phyloP scores from a whole-genome alignment of 768 basidiomycete genomes.

The Plicaturopsis crispa region DNA sequence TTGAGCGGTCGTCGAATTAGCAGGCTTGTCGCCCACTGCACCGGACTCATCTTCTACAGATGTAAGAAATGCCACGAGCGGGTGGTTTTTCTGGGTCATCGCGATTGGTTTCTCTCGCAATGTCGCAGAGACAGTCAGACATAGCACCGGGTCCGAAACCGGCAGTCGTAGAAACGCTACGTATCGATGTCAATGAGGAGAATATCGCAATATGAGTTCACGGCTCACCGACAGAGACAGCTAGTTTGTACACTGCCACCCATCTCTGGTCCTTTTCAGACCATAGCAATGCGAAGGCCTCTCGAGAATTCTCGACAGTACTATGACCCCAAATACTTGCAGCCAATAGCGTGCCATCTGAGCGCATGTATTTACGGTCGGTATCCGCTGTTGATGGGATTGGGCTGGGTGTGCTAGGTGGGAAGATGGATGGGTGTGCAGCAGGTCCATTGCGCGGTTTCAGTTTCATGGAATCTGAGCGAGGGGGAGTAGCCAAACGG shows the following conservation, averaged over 20 bases:
- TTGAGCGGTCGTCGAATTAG: conserved; percentile 21
- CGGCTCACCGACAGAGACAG: conserved; percentile 70
- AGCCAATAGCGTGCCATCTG: conserved; percentile 70
- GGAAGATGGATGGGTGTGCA: conserved; percentile 62
- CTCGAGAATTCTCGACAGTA: conserved; percentile 32
- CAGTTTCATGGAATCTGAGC: conserved; percentile 38
- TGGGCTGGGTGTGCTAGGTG: conserved; percentile 80
- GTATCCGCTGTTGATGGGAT: conserved; percentile 65
- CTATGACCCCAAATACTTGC: conserved; percentile 73
- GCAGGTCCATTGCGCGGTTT: conserved; percentile 26
- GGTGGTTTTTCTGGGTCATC: conserved; percentile 28
- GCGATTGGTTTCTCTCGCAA: conserved; percentile 71
- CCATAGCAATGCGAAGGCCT: conserved; percentile 63
- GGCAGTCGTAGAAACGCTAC: conserved; percentile 69
- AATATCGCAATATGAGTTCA: background rate
- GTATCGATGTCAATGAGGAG: conserved; percentile 4
- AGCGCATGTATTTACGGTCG: conserved; percentile 69
- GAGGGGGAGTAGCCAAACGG: conserved; percentile 44
- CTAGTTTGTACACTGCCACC: conserved; percentile 76
- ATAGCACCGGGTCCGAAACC: conserved; percentile 69
- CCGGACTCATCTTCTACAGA: conserved; percentile 27
- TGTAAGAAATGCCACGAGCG: conserved; percentile 22
- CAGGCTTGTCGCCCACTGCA: conserved; percentile 21
- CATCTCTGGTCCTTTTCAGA: conserved; percentile 52
- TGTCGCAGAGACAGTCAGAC: conserved; percentile 79